Conservation (phyloP, 495 filamentous ascomycete species). For the Tuber calosporum region DNA sequence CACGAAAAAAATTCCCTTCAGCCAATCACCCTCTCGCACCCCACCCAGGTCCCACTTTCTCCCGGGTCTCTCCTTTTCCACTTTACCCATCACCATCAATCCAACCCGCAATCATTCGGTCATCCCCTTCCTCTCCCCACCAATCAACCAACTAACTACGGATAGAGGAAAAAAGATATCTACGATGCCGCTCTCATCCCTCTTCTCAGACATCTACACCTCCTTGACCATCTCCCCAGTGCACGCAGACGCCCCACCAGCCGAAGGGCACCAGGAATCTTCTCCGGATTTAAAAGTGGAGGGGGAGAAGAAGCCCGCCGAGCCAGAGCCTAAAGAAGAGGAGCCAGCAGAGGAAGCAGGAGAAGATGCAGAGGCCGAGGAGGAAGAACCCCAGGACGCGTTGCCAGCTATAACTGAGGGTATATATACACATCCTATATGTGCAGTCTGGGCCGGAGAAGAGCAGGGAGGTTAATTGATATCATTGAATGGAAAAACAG, state of each 20-base stretch:
- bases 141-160: neutral
- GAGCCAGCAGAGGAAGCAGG: slow-evolving; percentile 85
- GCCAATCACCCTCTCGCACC: slow-evolving; percentile 22
- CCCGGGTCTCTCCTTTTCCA: slow-evolving; percentile 20
- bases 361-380: slow-evolving; percentile 83
- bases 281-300: slow-evolving; percentile 46
- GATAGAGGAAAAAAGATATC: slow-evolving; percentile 1
- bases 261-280: slow-evolving; percentile 46
- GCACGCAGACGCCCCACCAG: slow-evolving; percentile 55
- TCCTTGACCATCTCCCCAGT: slow-evolving; percentile 54
- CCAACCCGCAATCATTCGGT: slow-evolving; percentile 5
- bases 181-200: slow-evolving; percentile 58
- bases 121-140: slow-evolving; percentile 18
- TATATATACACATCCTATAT: slow-evolving; percentile 48
- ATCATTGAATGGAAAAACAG: slow-evolving; percentile 48
- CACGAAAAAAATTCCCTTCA: neutral
- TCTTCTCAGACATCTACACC: slow-evolving; percentile 57
- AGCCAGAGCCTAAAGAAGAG: slow-evolving; percentile 58
- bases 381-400: slow-evolving; percentile 79
- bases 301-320: slow-evolving; percentile 46
- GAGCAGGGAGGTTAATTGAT: slow-evolving; percentile 10
- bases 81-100: slow-evolving; percentile 20
- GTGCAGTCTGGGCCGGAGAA: slow-evolving; percentile 14
- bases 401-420: slow-evolving; percentile 88
- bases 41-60: slow-evolving; percentile 28